Base-by-base conservation (phyloP, 495 filamentous ascomycete genomes). In the Penicillium macrosclerotiorum region DNA sequence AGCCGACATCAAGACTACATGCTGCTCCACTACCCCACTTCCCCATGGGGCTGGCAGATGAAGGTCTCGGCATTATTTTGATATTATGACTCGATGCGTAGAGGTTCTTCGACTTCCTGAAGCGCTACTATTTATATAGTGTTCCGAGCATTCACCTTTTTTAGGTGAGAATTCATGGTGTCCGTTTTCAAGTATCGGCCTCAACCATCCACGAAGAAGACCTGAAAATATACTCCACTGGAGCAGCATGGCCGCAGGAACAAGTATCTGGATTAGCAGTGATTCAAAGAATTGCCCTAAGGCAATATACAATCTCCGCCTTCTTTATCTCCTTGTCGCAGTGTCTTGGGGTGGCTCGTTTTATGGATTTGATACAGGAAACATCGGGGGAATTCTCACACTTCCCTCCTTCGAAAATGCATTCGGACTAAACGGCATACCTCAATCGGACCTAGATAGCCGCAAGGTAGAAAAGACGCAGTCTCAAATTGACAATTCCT, bases 301-400 rank as follows among this genome's bases (percentile, higher is more conserved):
- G 37, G 58, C 55, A 13, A 57, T 61, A 16, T 61, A 60, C 48
- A 63, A 63, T 40, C 51, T 60, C 12, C 50, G 60, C 0, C 51
- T 60, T 24, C 42, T 63, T 6, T 57, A 52, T 32, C 49, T 60
- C 11, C 35, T 57, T 6, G 32, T 60, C 5, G 49, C 52, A 3
- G 47, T 60, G n/a, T 39, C 53, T 8, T 60, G 56, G 60, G 60
- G 47, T 8, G 60, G 60, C 8, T 60, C 53, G 13, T 60, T 60
- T 38, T 65, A 81, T 50, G 82, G 83, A n/a, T 85, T 83, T 46
- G 82, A 85, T 53, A 75, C 74, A 8, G 77, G 79, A 29, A 84
- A 85, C 58, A 85, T 85, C 35, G 82, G 82, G 23, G 80, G 76
- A 2, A 85, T 81, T 8, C 64, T 83, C 8, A 77, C 80, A 7